Conservation (phyloP, 2,329 filamentous ascomycete genomes). For the Apiospora malaysiana region DNA sequence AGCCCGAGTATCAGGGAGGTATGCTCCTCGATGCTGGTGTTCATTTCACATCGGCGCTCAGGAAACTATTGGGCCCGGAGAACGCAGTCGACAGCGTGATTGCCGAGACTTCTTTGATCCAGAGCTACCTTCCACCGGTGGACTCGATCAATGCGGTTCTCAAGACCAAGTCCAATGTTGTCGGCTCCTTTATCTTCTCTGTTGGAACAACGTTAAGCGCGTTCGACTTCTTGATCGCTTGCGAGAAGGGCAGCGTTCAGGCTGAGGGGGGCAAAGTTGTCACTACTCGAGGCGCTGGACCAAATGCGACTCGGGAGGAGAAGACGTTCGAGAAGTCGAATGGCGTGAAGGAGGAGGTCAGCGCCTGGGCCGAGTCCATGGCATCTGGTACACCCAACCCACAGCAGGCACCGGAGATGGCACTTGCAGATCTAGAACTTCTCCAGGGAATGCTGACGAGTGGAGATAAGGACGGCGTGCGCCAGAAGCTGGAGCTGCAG, state of each 20-base stretch:
- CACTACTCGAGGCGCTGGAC: constrained; percentile 42
- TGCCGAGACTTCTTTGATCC: constrained; percentile 61
- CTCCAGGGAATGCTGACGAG: constrained; percentile 58
- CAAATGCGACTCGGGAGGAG: constrained; percentile 46
- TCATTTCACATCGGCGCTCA: constrained; percentile 69
- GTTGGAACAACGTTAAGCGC: constrained; percentile 61
- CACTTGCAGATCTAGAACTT: constrained; percentile 65
- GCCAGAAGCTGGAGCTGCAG: constrained; percentile 48
- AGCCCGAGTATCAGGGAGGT: constrained; percentile 74
- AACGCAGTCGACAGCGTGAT: constrained; percentile 54
- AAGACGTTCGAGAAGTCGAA: constrained; percentile 55
- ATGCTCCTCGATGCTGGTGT: constrained; percentile 80
- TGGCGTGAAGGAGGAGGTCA: constrained; percentile 65
- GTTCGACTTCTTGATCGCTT: constrained; percentile 62
- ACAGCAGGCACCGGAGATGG: constrained; percentile 62
- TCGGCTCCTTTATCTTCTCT: constrained; percentile 63
- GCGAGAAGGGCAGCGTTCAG: constrained; percentile 61
- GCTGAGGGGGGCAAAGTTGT: constrained; percentile 52
- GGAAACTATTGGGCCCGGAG: constrained; percentile 59
- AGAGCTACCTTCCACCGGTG: constrained; percentile 65
- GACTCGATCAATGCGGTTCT: constrained; percentile 70
- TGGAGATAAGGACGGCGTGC: constrained; percentile 49
- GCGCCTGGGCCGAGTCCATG: constrained; percentile 64
- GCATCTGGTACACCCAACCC: constrained; percentile 52
- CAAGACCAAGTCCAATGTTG: constrained; percentile 57